A percentile compares a stretch with the other conserved stretches of the same genome.
Evolutionary conservation across 1,139 yeast species (phyloP).

Genomic region (Candida frijolesensis): DNA sequence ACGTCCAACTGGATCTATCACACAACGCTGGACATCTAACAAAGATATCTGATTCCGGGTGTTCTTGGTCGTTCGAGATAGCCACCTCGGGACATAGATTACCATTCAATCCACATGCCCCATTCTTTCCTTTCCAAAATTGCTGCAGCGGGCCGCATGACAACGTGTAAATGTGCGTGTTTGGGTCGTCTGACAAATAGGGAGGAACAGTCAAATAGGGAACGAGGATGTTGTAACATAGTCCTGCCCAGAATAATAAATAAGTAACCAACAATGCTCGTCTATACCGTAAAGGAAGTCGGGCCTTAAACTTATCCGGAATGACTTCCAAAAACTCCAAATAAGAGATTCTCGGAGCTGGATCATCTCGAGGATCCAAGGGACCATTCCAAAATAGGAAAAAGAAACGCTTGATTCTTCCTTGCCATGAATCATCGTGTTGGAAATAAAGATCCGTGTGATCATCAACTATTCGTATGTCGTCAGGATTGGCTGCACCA

Average conservation of each 20-base stretch:
- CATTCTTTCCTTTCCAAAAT: conserved; percentile 77
- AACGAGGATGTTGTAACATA: conserved; percentile 29
- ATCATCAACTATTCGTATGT: neutral
- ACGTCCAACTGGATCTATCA: conserved; percentile 75
- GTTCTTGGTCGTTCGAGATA: conserved; percentile 4
- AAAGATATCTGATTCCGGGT: conserved; percentile 43
- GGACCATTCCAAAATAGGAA: conserved; percentile 55
- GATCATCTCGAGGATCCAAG: conserved; percentile 44
- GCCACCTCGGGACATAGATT: conserved; percentile 49
- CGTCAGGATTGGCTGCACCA: neutral
- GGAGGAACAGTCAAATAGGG: conserved; percentile 47
- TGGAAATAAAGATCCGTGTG: neutral
- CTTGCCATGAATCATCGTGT: neutral
- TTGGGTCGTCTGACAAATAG: conserved; percentile 18
- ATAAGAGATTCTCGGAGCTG: conserved; percentile 37
- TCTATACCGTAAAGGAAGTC: conserved; percentile 30
- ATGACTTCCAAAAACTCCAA: conserved; percentile 40
- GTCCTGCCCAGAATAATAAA: conserved; percentile 36
- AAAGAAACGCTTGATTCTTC: conserved; percentile 9
- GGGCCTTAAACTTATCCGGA: conserved; percentile 40
- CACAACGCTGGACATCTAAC: conserved; percentile 91
- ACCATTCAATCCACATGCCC: conserved; percentile 75
- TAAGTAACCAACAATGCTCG: conserved; percentile 37
- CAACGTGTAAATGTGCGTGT: conserved; percentile 29
- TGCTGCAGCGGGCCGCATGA: conserved; percentile 40